Evolutionary conservation across 2,329 filamentous ascomycete species (phyloP), one percentile per base, ranked within the genome.

Genomic region (Dactylellina parvicollis): DNA sequence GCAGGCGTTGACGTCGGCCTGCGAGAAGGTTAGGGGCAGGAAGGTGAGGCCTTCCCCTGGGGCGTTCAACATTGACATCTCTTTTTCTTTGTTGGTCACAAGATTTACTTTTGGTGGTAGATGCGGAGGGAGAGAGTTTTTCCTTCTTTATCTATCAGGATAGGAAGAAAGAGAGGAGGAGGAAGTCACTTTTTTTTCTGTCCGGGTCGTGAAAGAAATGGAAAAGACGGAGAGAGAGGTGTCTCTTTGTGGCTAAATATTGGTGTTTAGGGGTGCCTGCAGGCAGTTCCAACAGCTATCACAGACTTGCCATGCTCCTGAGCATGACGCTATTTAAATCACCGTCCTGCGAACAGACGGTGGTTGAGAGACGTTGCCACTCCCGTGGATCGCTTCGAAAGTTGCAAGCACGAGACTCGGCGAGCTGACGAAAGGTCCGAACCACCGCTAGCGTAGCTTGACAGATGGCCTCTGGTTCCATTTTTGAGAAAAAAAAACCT

Each of bases 11-110:
- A 91, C 90, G 80, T 96, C 88, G 76, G 86, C 83, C 80, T 87
- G 88, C 81, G 91, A 89, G 84, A 96, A 97, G 77, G 85, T 86
- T 75, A 94, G 85, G 61, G 92, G 86, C 69, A 98, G 90, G 82
- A 86, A 73, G 9, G 76, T 76, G 34, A 77, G 70, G 75, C 52
- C 52, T 55, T 72, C 67, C 20, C 65, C 67, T 14, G 57, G 20
- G 2, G 57, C n/a, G 20, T 61, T 47, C 28, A 55, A 46, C 47
- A 57, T 65, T 57, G 57, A 50, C 66, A 62, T 56, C 28, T 42
- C 44, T 44, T 42, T 56, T 16, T 54, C 40, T 12, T 18, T 42
- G 22, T 40, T 38, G 14, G 9, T 34, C 56, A 47, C 18, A 8
- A 7, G 10, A 20, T 52, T 18, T 32, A 20, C n/a, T 52, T 4